Evolutionary conservation across 805 yeast species (phyloP).

Genomic region (Ogataea parapolymorpha): DNA sequence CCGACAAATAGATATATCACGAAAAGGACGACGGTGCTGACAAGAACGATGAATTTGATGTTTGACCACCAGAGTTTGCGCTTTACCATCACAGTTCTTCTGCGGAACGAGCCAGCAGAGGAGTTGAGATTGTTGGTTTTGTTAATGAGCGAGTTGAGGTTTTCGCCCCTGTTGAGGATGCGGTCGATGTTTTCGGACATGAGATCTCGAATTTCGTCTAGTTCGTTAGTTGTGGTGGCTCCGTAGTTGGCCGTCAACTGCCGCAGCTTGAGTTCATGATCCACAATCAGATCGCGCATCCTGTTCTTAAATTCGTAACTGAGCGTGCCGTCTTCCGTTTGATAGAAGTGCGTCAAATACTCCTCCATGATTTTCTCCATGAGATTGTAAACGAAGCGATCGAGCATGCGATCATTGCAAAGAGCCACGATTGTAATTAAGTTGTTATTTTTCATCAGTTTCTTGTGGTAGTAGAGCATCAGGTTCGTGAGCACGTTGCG

Average conservation of each 20-base stretch:
- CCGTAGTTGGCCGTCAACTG: slow-evolving; percentile 36
- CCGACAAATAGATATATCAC: slow-evolving; percentile 47
- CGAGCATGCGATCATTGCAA: slow-evolving; percentile 42
- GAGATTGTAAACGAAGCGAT: slow-evolving; percentile 44
- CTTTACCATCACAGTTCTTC: slow-evolving; percentile 60
- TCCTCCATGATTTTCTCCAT: slow-evolving; percentile 50
- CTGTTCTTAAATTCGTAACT: slow-evolving; percentile 48
- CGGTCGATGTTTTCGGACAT: slow-evolving; percentile 74
- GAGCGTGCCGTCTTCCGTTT: slow-evolving; percentile 22
- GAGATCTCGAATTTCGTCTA: slow-evolving; percentile 60
- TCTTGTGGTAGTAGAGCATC: slow-evolving; percentile 48
- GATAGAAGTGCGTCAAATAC: slow-evolving; percentile 31
- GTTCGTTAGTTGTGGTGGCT: slow-evolving; percentile 43
- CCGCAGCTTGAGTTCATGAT: slow-evolving; percentile 47
- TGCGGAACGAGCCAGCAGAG: slow-evolving; percentile 65
- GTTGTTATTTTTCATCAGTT: slow-evolving; percentile 41
- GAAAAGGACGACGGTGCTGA: slow-evolving; percentile 26
- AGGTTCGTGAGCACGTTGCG: slow-evolving; percentile 29
- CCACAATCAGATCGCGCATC: slow-evolving; percentile 54
- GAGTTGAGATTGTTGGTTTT: slow-evolving; percentile 73
- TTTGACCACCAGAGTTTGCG: slow-evolving; percentile 70
- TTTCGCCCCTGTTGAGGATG: slow-evolving; percentile 74
- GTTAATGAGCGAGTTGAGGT: slow-evolving; percentile 66
- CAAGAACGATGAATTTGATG: slow-evolving; percentile 39
- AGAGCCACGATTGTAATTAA: slow-evolving; percentile 50